phyloP scores from a whole-genome alignment of 2,329 filamentous ascomycete species.

The Peltaster fructicola region DNA sequence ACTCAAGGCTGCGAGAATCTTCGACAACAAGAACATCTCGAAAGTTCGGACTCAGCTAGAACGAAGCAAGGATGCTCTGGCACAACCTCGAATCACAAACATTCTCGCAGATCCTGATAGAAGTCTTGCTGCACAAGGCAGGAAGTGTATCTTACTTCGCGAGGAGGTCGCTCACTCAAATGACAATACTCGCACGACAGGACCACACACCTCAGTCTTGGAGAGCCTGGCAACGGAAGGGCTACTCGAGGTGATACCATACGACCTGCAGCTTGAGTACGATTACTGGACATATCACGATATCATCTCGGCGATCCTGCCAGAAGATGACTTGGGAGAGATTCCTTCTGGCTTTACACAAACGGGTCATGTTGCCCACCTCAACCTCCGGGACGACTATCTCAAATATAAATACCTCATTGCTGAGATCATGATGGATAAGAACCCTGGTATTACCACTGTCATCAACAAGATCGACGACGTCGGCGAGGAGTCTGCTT shows the following conservation, averaged over 20 bases:
- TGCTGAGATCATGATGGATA: constrained; percentile 72
- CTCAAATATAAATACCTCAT: constrained; percentile 75
- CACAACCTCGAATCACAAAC: constrained; percentile 43
- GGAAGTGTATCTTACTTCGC: constrained; percentile 29
- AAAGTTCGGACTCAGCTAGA: constrained; percentile 49
- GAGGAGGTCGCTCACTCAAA: constrained; percentile 10
- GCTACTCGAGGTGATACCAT: constrained; percentile 56
- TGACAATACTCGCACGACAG: constrained; percentile 18
- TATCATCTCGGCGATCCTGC: constrained; percentile 65
- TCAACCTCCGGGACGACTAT: constrained; percentile 75
- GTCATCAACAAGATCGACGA: constrained; percentile 93
- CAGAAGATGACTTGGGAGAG: constrained; percentile 61
- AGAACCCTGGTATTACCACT: constrained; percentile 64
- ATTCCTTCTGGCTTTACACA: constrained; percentile 74
- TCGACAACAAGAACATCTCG: constrained; percentile 57
- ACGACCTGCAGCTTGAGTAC: constrained; percentile 61
- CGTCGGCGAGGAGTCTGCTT: constrained; percentile 71
- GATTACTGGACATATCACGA: constrained; percentile 76
- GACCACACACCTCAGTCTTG: constrained; percentile 60
- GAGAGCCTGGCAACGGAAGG: constrained; percentile 49
- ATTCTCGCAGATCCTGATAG: constrained; percentile 46
- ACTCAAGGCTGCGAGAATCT: constrained; percentile 60
- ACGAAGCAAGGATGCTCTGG: constrained; percentile 47
- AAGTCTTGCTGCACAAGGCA: constrained; percentile 28
- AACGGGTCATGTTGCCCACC: constrained; percentile 80